Conservation (phyloP, 108 stramenopile species). For the Pelagomonas calceolata region DNA sequence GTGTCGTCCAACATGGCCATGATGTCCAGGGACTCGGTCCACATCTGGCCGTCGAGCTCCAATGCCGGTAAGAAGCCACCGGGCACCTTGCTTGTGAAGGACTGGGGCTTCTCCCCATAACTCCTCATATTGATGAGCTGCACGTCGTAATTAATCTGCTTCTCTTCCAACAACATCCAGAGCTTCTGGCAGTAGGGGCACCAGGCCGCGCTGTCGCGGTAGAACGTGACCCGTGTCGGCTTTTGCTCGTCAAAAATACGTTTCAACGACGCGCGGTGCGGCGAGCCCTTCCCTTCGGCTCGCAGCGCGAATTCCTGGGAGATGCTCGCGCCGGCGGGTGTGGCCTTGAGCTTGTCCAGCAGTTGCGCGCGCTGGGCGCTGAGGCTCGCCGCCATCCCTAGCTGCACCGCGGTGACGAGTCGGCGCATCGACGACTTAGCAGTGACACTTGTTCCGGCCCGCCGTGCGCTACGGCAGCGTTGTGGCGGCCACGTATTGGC, state of each 20-base stretch:
- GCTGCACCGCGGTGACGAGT: too few species aligned
- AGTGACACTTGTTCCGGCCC: too few species aligned
- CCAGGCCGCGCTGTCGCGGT: slow-evolving; percentile 60
- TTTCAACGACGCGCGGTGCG: background rate
- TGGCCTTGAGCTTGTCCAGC: too few species aligned
- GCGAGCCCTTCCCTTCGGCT: background rate
- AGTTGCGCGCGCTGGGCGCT: too few species aligned
- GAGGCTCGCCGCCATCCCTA: too few species aligned
- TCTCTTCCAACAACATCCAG: slow-evolving; percentile 75
- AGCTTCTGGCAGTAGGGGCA: slow-evolving; percentile 38
- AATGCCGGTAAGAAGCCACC: slow-evolving; percentile 75
- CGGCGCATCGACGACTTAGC: too few species aligned
- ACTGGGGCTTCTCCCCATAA: slow-evolving; percentile 79
- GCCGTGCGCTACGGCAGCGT: too few species aligned
- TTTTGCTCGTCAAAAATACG: background rate
- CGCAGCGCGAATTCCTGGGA: background rate
- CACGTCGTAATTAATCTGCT: slow-evolving; percentile 69
- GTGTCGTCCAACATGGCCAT: slow-evolving; percentile 74
- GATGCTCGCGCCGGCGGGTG: background rate
- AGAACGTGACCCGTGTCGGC: slow-evolving; percentile 52
- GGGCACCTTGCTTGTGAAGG: slow-evolving; percentile 68
- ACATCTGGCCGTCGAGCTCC: slow-evolving; percentile 53
- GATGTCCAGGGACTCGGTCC: slow-evolving; percentile 68
- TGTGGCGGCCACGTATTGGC: too few species aligned
- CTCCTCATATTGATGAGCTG: slow-evolving; percentile 79